Evolutionary conservation across 2,329 filamentous ascomycete genomes (phyloP).

Genomic region (Bipolaris gigantea): DNA sequence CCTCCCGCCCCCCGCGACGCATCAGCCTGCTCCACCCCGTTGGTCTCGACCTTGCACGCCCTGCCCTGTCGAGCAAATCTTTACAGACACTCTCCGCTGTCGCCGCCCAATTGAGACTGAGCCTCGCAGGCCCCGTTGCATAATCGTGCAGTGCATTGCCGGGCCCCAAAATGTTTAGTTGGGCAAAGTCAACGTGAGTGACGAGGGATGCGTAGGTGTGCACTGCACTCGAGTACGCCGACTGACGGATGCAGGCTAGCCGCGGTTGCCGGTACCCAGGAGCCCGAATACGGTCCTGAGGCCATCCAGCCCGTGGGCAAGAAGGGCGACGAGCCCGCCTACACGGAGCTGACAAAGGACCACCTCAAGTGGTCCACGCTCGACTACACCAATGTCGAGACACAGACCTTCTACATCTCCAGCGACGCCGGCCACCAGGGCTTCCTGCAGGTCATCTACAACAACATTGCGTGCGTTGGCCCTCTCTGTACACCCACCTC

Average conservation of each 20-base stretch:
- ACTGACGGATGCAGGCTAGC: slow-evolving; percentile 53
- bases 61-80: slow-evolving; percentile 31
- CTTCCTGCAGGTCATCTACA: slow-evolving; percentile 93
- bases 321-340: slow-evolving; percentile 76
- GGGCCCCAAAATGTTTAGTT: slow-evolving; percentile 73
- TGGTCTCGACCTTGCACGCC: slow-evolving; percentile 4
- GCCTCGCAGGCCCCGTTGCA: slow-evolving; percentile 32
- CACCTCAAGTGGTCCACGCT: slow-evolving; percentile 81
- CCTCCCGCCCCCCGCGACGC: background rate
- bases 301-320: slow-evolving; percentile 84
- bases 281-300: slow-evolving; percentile 89
- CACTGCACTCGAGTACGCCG: slow-evolving; percentile 15
- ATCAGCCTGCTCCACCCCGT: slow-evolving; percentile 1
- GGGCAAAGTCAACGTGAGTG: slow-evolving; percentile 87
- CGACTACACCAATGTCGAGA: slow-evolving; percentile 89
- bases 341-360: slow-evolving; percentile 75
- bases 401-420: slow-evolving; percentile 89
- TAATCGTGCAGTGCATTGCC: slow-evolving; percentile 28
- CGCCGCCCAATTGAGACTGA: slow-evolving; percentile 26
- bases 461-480: slow-evolving; percentile 81
- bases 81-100: slow-evolving; percentile 34
- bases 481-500: background rate
- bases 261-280: slow-evolving; percentile 90
- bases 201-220: slow-evolving; percentile 11
- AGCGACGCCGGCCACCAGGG: slow-evolving; percentile 75